Conservation (phyloP, 176 grass and related monocot genomes). For the Aechmea fasciata region DNA sequence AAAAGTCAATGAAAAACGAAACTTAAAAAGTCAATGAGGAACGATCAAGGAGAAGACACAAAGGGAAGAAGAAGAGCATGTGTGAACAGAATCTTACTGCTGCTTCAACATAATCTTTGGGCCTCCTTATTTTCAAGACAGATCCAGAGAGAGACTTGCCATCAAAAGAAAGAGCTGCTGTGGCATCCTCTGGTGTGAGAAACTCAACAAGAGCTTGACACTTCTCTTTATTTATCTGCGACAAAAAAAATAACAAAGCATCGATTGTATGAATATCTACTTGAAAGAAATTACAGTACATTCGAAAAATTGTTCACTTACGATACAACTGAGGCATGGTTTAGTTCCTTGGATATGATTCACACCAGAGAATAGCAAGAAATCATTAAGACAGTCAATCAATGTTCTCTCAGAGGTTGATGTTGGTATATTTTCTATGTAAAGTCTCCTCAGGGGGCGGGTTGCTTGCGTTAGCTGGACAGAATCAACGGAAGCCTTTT, state of each 20-base stretch:
- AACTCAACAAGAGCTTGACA: slow-evolving; percentile 85
- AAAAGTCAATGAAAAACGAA: background rate
- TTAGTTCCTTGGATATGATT: slow-evolving; percentile 41
- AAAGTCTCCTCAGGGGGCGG: slow-evolving; percentile 58
- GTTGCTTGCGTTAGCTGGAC: slow-evolving; percentile 91
- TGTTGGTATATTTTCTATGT: slow-evolving; percentile 74
- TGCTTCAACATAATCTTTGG: slow-evolving; percentile 82
- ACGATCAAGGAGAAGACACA: background rate
- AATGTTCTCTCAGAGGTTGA: slow-evolving; percentile 58
- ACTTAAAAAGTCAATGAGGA: background rate
- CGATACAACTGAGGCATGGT: slow-evolving; percentile 81
- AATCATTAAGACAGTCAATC: slow-evolving; percentile 69
- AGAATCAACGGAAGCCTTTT: slow-evolving; percentile 48
- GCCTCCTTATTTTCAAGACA: slow-evolving; percentile 77
- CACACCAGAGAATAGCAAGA: slow-evolving; percentile 44
- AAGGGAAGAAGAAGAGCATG: slow-evolving; percentile 5
- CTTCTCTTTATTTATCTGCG: slow-evolving; percentile 96
- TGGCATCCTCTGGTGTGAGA: slow-evolving; percentile 95
- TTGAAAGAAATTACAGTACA: background rate
- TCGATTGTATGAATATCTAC: slow-evolving; percentile 2
- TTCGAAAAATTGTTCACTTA: slow-evolving; percentile 33
- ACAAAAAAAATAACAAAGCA: slow-evolving; percentile 1
- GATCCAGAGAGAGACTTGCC: slow-evolving; percentile 57
- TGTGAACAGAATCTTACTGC: slow-evolving; percentile 54
- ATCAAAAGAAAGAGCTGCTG: slow-evolving; percentile 82